Evolutionary conservation across 1,284 basidiomycete genomes (phyloP), one percentile per base, ranked within the genome.

Genomic region (Papiliotrema nemorosa): DNA sequence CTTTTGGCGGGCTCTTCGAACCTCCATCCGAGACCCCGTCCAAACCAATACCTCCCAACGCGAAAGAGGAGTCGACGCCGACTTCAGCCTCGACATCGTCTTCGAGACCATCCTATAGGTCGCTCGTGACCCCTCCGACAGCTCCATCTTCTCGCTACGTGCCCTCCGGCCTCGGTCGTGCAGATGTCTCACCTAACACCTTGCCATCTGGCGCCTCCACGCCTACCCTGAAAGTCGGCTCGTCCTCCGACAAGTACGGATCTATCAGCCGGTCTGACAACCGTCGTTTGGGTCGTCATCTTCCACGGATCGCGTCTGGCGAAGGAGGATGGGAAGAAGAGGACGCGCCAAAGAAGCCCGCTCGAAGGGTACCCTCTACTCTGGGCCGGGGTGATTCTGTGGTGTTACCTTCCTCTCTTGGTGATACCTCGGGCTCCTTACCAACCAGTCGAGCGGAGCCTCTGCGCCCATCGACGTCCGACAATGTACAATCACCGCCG

Each of bases 231-330:
- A 21, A 22, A 7, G 18, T 31, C 14, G 29, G 29, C 5, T 35
- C 43, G 10, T 13, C 14, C 5, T 58, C 55, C 38, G 62, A 60
- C 45, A 68, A 68, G 41, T 69, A 70, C 47, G 64, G 67, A 3
- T 73, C 69, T 3, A 66, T 73, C 25, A 66, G 64, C 22, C 57
- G 57, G 33, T 58, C 60, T 7, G 74, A 75, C 50, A 49, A 63
- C 10, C 59, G 74, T n/a, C 58, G 64, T 4, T 63, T 76, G 4
- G 75, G 75, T 21, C 60, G 70, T 40, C 75, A 76, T 59, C 46
- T 76, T 46, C 75, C 75, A 20, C 60, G 75, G 16, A 74, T 76
- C 16, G 75, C 72, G 6, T 73, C 71, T 5, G 74, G 71, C 9
- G 73, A 70, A n/a, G 64, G 60, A 31, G 69, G 67, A 1, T 71